Conservation (phyloP, 148 eudicot species). For the Arctostaphylos glauca region DNA sequence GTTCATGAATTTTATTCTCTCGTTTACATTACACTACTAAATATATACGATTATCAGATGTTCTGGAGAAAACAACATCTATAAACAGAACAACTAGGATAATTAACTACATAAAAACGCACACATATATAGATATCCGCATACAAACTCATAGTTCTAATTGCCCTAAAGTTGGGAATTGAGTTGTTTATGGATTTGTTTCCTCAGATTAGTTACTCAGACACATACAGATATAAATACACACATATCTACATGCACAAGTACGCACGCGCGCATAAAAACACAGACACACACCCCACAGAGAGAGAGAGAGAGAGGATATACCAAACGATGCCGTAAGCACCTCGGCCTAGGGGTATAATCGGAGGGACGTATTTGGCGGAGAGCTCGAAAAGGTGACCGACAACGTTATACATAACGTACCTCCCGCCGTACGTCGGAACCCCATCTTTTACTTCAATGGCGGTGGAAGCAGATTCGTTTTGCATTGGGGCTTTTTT, state of each 20-base stretch:
- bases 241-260: background rate
- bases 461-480: slow-evolving; percentile 16
- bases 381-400: slow-evolving; percentile 60
- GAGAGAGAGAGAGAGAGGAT: background rate
- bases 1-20: background rate
- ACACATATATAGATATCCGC: background rate
- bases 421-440: slow-evolving; percentile 50
- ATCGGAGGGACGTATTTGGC: slow-evolving; percentile 77
- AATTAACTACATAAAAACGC: background rate
- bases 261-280: too few relatives aligned
- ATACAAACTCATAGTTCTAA: background rate
- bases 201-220: background rate
- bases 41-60: background rate
- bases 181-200: too few relatives aligned
- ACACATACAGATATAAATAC: background rate
- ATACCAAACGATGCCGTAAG: slow-evolving; percentile 88
- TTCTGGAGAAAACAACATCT: too few relatives aligned
- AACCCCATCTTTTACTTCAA: slow-evolving; percentile 45
- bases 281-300: too few relatives aligned
- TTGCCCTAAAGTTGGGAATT: background rate
- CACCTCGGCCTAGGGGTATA: slow-evolving; percentile 81
- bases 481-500: slow-evolving; percentile 44
- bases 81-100: background rate
- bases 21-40: background rate
- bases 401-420: slow-evolving; percentile 57